Evolutionary conservation across 441 rosid species (phyloP).

Genomic region (Macaranga tanarius): DNA sequence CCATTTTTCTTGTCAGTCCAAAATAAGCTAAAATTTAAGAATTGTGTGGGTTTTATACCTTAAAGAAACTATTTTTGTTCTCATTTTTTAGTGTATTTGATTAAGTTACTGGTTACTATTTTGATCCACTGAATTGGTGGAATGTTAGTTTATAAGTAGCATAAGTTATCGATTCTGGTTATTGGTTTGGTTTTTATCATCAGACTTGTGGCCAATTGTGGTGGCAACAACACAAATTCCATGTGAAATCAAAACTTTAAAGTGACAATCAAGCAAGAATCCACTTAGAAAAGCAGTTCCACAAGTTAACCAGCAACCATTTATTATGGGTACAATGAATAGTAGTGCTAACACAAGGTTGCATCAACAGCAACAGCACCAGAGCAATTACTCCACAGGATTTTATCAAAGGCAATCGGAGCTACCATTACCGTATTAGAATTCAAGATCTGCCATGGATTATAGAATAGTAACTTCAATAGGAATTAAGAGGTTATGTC

Average conservation of each 20-base stretch:
- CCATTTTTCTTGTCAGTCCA: background rate
- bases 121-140: too few species aligned
- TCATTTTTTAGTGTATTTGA: too few species aligned
- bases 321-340: slow-evolving; percentile 25
- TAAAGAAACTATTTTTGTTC: too few species aligned
- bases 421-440: slow-evolving; percentile 39
- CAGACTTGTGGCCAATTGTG: slow-evolving; percentile 39
- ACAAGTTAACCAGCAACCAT: slow-evolving; percentile 28
- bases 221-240: slow-evolving; percentile 23
- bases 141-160: too few species aligned
- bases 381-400: slow-evolving; percentile 28
- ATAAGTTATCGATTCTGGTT: too few species aligned
- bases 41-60: too few species aligned
- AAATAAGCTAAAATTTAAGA: too few species aligned
- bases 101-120: too few species aligned
- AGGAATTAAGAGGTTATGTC: slow-evolving; percentile 36
- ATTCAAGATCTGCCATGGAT: slow-evolving; percentile 28
- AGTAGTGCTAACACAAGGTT: slow-evolving; percentile 7
- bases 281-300: slow-evolving; percentile 27
- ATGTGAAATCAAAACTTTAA: slow-evolving; percentile 18
- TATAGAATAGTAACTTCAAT: slow-evolving; percentile 26
- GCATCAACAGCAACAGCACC: slow-evolving; percentile 26
- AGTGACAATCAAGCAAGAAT: slow-evolving; percentile 22
- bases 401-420: slow-evolving; percentile 38
- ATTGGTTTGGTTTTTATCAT: too few species aligned